These are phyloP conservation scores for Durio zibethinus DNA, from an alignment of 345 rosid species.

Conservation along the genomic window DNA sequence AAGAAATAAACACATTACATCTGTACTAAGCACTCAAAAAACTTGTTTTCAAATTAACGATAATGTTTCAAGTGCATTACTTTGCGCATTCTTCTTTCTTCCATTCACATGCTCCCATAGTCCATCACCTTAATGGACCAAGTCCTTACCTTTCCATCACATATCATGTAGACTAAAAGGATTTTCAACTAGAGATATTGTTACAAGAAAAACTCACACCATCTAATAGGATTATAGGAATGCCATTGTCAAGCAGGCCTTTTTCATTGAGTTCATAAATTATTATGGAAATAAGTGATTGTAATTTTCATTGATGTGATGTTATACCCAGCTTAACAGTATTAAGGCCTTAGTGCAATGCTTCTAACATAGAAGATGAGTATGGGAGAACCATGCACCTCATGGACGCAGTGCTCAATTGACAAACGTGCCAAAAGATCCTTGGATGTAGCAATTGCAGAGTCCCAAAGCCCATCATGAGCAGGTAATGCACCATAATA, in stretches of 20 bases:
- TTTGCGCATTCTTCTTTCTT: not conserved
- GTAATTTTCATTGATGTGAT: not conserved
- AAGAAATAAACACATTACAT: not conserved
- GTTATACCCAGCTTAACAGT: not conserved
- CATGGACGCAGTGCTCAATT: slow-evolving; percentile 86
- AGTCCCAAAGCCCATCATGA: slow-evolving; percentile 91
- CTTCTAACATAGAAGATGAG: not conserved
- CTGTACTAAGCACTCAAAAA: not conserved
- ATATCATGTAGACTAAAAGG: not conserved
- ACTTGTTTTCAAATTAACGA: not conserved
- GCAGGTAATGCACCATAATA: slow-evolving; percentile 84
- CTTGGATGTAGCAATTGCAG: slow-evolving; percentile 74
- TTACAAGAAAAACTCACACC: not conserved
- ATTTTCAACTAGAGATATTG: not conserved
- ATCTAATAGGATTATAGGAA: not conserved
- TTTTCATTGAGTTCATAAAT: slow-evolving; percentile 3
- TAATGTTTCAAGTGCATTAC: not conserved
- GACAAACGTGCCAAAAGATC: slow-evolving; percentile 77
- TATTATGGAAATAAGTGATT: not conserved
- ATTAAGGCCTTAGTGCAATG: not conserved
- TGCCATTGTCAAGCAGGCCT: not conserved
- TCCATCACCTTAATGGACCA: not conserved
- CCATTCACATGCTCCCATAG: not conserved
- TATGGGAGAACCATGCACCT: slow-evolving; percentile 39
- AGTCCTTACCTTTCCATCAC: not conserved